Evolutionary conservation across 164 flowering plant genomes (phyloP), one percentile per base, ranked within the genome.

Genomic region (Stephania japonica): DNA sequence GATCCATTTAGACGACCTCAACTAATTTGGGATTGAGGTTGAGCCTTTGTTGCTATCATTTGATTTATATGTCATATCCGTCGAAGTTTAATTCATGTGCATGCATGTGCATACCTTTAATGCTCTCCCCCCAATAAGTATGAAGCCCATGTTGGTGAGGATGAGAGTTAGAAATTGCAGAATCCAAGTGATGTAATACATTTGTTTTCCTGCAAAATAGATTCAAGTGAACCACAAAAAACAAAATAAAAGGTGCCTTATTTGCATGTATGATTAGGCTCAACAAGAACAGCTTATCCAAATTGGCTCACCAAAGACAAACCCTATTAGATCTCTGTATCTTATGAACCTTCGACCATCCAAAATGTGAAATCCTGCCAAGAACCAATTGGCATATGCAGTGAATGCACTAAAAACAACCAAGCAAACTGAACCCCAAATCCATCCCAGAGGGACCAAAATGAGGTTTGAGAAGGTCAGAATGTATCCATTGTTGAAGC

Each of bases 291-390:
- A 32, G 38, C 38, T 32, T 32, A 32, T 12, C 24, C 4, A 27
- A 47, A 3, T 16, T 21, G 41, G 61, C 79, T 76, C 38, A 85
- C 92, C 87, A 76, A 75, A 87, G 13, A 84, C 73, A 75, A 65
- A 80, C 3, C 89, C 90, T 82, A 84, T 84, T 21, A 88, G 76
- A 65, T 87, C 92, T 81, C 92, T 80, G 72, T 88, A 88, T 83
- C 92, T 79, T 72, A 88, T 84, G 81, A 82, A 84, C 65, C 90
- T 81, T 47, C 75, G 84, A 76, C 90, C 92, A 53, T 81, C 56
- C 47, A 88, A 67, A 41, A 75, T 65, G 70, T 88, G 88, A 69
- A 88, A 78, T 26, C 71, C 85, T 7, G 92, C 88, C 67, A 88
- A 73, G 25, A 87, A 84, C 84, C 82, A 84, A 76, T 85, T 87